Percentiles rank a stretch among this genome's conserved stretches.
phyloP scores from a whole-genome alignment of 768 basidiomycete species.

The Calocera viscosa region DNA sequence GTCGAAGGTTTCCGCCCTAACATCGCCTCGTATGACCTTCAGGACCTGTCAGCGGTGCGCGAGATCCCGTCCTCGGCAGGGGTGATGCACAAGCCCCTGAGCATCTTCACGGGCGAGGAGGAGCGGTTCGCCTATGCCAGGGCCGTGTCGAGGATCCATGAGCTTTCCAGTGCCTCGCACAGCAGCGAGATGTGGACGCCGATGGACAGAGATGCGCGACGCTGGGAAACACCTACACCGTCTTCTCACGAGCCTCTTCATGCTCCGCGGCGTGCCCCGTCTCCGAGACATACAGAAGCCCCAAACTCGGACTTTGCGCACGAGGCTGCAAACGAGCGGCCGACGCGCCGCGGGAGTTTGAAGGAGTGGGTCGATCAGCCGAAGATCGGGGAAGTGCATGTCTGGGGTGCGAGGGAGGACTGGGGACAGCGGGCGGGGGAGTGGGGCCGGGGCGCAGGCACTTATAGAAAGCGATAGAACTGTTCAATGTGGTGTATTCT shows the following conservation, averaged over 20 bases:
- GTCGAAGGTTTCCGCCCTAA: slow-evolving; percentile 44
- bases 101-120: slow-evolving; percentile 46
- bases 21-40: slow-evolving; percentile 38
- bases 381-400: slow-evolving; percentile 22
- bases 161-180: slow-evolving; percentile 36
- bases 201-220: neutral
- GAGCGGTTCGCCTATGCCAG: slow-evolving; percentile 53
- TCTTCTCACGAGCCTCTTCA: neutral
- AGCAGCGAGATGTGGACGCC: neutral
- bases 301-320: neutral
- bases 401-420: slow-evolving; percentile 27
- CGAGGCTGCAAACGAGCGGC: slow-evolving; percentile 4
- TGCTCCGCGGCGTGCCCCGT: neutral
- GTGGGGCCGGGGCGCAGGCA: slow-evolving; percentile 26
- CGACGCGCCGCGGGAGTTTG: neutral
- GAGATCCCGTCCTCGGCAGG: slow-evolving; percentile 24
- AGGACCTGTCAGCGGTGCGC: slow-evolving; percentile 24
- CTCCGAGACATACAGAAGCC: neutral
- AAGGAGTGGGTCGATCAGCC: slow-evolving; percentile 18
- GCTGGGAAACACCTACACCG: neutral
- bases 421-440: slow-evolving; percentile 27
- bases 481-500: no score
- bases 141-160: slow-evolving; percentile 44
- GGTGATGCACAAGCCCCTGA: slow-evolving; percentile 37
- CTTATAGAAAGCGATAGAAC: slow-evolving; percentile 10